Percentiles rank a stretch among this genome's conserved stretches.
phyloP scores from a whole-genome alignment of 805 yeast species.

The Starmerella stigmatis region DNA sequence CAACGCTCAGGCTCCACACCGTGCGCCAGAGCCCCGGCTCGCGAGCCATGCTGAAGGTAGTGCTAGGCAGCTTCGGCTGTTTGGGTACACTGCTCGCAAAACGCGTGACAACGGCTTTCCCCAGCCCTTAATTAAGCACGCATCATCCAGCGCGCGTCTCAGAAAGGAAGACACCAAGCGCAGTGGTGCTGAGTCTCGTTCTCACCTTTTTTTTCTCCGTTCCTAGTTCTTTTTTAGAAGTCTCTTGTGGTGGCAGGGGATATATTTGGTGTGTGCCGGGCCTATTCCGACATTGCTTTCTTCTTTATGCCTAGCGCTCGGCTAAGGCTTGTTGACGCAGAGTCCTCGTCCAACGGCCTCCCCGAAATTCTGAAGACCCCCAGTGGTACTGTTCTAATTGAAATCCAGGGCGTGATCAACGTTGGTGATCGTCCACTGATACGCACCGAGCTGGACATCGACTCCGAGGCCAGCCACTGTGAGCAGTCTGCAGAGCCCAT shows the following conservation, averaged over 20 bases:
- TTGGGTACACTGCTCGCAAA: too few relatives aligned
- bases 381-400: slow-evolving; percentile 18
- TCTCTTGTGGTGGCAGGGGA: neutral
- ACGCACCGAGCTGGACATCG: slow-evolving; percentile 19
- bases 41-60: neutral
- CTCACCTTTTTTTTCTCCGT: too few relatives aligned
- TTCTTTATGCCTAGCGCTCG: slow-evolving; percentile 16
- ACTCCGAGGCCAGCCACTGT: neutral
- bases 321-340: slow-evolving; percentile 3
- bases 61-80: too few relatives aligned
- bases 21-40: slow-evolving; percentile 17
- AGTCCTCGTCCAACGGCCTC: neutral
- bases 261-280: neutral
- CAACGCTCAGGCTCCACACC: slow-evolving; percentile 13
- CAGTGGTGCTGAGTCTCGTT: too few relatives aligned
- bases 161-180: too few relatives aligned
- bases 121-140: too few relatives aligned
- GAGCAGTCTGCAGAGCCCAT: neutral
- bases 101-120: too few relatives aligned
- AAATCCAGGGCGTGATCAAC: slow-evolving; percentile 21
- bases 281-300: too few relatives aligned
- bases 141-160: too few relatives aligned
- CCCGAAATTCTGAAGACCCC: slow-evolving; percentile 17
- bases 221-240: too few relatives aligned
- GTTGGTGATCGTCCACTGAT: slow-evolving; percentile 19